Percentiles rank a stretch among this genome's conserved stretches.
phyloP scores from a whole-genome alignment of 257 asterid genomes.

The Solanum virginianum region DNA sequence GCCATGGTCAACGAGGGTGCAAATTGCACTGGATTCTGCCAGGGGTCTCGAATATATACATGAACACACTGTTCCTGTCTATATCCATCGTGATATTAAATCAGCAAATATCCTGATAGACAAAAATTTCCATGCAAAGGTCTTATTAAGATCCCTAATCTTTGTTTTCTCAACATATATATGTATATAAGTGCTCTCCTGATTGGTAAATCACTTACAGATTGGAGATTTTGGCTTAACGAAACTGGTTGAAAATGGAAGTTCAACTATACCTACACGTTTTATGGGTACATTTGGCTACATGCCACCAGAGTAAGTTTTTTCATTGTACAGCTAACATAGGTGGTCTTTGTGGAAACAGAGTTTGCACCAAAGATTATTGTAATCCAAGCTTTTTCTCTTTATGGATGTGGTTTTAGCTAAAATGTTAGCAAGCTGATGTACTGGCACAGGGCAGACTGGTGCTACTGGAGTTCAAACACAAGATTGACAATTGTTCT shows the following conservation, averaged over 20 bases:
- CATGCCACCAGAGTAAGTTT: slow-evolving; percentile 95
- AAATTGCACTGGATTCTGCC: slow-evolving; percentile 92
- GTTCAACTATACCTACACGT: slow-evolving; percentile 62
- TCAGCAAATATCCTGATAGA: slow-evolving; percentile 88
- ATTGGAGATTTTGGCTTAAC: slow-evolving; percentile 96
- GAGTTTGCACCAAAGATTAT: not conserved
- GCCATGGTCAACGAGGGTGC: slow-evolving; percentile 76
- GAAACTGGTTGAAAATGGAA: slow-evolving; percentile 80
- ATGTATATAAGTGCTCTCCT: not conserved
- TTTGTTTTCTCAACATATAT: not conserved
- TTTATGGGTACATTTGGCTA: slow-evolving; percentile 94
- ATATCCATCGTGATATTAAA: slow-evolving; percentile 92
- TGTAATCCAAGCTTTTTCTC: not conserved
- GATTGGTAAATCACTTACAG: slow-evolving; percentile 14
- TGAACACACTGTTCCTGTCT: slow-evolving; percentile 84
- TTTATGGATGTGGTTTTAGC: not conserved
- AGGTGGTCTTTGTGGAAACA: not conserved
- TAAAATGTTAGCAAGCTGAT: not conserved
- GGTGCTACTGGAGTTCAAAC: not conserved
- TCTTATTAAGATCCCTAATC: slow-evolving; percentile 11
- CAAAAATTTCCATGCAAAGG: slow-evolving; percentile 79
- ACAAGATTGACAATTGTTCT: not conserved
- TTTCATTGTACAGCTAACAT: not conserved
- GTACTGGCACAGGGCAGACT: not conserved
- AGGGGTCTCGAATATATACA: slow-evolving; percentile 95